phyloP scores from a whole-genome alignment of 306 rosid species.

The Herpetospermum pedunculosum region DNA sequence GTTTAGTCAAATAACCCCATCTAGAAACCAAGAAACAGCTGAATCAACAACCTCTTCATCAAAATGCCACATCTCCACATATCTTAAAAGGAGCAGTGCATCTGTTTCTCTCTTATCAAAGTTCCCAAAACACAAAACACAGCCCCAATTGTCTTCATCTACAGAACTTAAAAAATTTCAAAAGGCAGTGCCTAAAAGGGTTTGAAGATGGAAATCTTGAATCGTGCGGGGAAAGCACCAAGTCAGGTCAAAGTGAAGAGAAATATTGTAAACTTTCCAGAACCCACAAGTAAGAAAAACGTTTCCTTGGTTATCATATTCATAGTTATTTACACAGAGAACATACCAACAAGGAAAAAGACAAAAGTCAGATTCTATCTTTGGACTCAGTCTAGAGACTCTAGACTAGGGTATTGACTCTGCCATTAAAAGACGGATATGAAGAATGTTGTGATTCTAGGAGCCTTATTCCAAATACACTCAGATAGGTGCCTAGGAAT shows the following conservation, averaged over 20 bases:
- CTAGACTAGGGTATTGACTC: not conserved
- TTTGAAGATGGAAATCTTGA: not conserved
- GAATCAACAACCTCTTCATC: not conserved
- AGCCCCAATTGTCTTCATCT: not conserved
- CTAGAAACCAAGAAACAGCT: not conserved
- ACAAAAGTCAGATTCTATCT: not conserved
- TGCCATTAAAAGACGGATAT: not conserved
- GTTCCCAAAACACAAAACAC: not conserved
- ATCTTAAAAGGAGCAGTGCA: not conserved
- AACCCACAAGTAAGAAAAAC: not conserved
- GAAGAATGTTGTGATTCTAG: not conserved
- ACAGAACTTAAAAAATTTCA: not conserved
- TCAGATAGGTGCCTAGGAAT: not conserved
- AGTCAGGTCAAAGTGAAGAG: not conserved
- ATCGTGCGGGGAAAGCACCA: not conserved
- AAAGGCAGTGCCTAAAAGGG: not conserved
- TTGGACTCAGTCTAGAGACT: not conserved
- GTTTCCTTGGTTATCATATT: not conserved
- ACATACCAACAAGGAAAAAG: not conserved
- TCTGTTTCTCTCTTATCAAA: not conserved
- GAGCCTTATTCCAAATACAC: not conserved
- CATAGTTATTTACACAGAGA: not conserved
- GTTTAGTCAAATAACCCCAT: not conserved
- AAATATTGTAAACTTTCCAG: not conserved
- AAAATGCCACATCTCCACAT: not conserved